A percentile compares a stretch with the other conserved stretches of the same genome.
Evolutionary conservation across 495 filamentous ascomycete genomes (phyloP).

Genomic region (Aspergillus conjunctus): DNA sequence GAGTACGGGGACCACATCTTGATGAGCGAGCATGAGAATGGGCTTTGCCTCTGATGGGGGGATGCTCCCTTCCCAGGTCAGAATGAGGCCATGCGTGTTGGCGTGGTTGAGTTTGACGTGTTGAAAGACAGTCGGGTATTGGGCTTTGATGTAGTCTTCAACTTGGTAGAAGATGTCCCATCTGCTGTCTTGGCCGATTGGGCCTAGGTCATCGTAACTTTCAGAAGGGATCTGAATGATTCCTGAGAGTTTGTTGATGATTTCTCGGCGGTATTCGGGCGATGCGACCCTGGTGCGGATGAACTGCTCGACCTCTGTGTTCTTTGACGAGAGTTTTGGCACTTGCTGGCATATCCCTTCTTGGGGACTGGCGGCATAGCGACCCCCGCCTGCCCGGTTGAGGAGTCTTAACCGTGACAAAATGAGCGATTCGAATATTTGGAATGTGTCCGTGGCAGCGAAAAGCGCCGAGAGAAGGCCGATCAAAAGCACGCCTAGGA

Average conservation of each 20-base stretch:
- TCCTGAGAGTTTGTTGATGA: neutral
- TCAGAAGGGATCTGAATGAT: slow-evolving; percentile 2
- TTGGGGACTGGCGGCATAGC: too few species aligned
- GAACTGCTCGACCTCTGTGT: neutral
- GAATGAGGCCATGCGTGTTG: neutral
- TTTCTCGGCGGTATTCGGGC: neutral
- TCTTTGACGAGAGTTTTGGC: neutral
- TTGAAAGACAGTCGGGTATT: neutral
- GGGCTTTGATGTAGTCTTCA: neutral
- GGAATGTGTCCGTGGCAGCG: neutral
- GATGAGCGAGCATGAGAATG: slow-evolving; percentile 6
- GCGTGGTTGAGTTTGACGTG: neutral
- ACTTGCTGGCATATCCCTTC: neutral
- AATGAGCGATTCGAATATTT: too few species aligned
- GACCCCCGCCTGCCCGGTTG: too few species aligned
- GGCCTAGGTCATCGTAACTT: slow-evolving; percentile 6
- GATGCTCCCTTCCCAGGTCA: slow-evolving; percentile 5
- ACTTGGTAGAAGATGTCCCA: neutral
- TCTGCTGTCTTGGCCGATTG: neutral
- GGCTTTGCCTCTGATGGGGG: neutral
- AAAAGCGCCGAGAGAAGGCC: neutral
- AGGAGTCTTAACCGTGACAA: too few species aligned
- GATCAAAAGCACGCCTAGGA: neutral
- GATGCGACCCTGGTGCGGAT: neutral
- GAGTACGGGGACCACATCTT: slow-evolving; percentile 6